These are phyloP conservation scores for Tricholoma flavovirens DNA, from an alignment of 768 basidiomycete genomes.

Conservation along the genomic window DNA sequence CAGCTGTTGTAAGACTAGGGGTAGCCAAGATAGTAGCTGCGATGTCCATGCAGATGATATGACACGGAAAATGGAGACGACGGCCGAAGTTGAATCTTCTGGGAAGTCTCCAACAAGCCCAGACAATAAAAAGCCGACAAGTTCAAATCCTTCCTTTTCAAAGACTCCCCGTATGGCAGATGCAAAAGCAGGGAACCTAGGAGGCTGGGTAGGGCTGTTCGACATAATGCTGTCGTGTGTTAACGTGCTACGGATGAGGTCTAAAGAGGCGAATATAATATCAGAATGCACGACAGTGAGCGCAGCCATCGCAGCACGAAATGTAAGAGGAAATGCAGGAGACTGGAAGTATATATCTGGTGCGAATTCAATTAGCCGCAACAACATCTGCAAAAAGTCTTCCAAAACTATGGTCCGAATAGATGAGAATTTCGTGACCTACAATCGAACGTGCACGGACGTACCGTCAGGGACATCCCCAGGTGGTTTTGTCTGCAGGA, in stretches of 20 bases:
- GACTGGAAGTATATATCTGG: constrained; percentile 81
- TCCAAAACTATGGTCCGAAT: constrained; percentile 65
- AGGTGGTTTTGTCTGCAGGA: constrained; percentile 65
- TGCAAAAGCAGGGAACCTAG: constrained; percentile 60
- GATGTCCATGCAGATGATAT: constrained; percentile 62
- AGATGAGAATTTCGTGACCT: not conserved
- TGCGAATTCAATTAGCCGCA: constrained; percentile 57
- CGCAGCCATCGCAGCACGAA: constrained; percentile 70
- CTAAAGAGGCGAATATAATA: constrained; percentile 75
- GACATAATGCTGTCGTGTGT: constrained; percentile 64
- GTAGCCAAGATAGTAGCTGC: constrained; percentile 69
- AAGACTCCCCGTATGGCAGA: constrained; percentile 55
- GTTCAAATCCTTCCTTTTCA: constrained; percentile 64
- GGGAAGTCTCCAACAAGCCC: constrained; percentile 88
- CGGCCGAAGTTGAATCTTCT: constrained; percentile 68
- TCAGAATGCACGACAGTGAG: constrained; percentile 81
- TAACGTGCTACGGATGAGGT: constrained; percentile 70
- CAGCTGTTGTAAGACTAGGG: constrained; percentile 63
- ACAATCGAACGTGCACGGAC: constrained; percentile 19
- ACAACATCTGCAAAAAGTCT: constrained; percentile 82
- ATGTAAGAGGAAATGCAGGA: constrained; percentile 68
- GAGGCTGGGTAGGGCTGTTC: constrained; percentile 36
- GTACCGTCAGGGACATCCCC: constrained; percentile 84
- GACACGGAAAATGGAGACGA: constrained; percentile 74
- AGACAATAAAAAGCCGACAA: constrained; percentile 62